Conservation (phyloP, 2,329 filamentous ascomycete species). For the Fonsecaea monophora region DNA sequence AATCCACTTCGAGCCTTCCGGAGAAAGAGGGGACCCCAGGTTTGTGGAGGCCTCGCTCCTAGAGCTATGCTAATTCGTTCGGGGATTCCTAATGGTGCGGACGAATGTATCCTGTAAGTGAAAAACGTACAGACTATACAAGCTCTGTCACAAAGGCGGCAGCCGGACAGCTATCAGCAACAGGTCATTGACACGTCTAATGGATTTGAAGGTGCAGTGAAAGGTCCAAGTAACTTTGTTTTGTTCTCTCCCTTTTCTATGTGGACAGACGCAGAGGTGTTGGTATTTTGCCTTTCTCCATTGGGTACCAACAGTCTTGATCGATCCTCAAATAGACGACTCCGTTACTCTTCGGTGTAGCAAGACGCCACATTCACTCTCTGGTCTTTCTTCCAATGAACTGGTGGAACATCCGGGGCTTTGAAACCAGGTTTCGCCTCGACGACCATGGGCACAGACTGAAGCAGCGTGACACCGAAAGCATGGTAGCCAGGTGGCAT, state of each 20-base stretch:
- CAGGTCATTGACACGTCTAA: neutral
- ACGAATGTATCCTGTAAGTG: neutral
- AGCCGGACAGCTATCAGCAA: conserved; percentile 3
- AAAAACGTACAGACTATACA: neutral
- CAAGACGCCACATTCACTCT: conserved; percentile 9
- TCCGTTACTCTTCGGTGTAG: conserved; percentile 3
- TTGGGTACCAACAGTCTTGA: conserved; percentile 6
- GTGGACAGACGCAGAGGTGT: neutral
- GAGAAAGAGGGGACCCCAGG: conserved; percentile 5
- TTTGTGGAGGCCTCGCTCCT: neutral
- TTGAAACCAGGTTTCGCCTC: conserved; percentile 8
- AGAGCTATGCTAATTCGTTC: conserved; percentile 1
- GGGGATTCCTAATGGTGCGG: neutral
- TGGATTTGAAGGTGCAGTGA: neutral
- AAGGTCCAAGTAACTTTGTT: neutral
- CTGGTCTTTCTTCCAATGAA: conserved; percentile 15
- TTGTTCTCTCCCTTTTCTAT: conserved; percentile 1
- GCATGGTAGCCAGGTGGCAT: conserved; percentile 8
- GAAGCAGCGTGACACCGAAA: conserved; percentile 7
- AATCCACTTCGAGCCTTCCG: neutral
- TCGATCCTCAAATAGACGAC: neutral
- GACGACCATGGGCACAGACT: conserved; percentile 8
- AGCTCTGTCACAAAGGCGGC: neutral
- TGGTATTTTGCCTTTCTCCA: neutral
- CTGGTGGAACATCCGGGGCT: conserved; percentile 5